phyloP scores from a whole-genome alignment of 352 stramenopile genomes.

The Phytophthora quininea region DNA sequence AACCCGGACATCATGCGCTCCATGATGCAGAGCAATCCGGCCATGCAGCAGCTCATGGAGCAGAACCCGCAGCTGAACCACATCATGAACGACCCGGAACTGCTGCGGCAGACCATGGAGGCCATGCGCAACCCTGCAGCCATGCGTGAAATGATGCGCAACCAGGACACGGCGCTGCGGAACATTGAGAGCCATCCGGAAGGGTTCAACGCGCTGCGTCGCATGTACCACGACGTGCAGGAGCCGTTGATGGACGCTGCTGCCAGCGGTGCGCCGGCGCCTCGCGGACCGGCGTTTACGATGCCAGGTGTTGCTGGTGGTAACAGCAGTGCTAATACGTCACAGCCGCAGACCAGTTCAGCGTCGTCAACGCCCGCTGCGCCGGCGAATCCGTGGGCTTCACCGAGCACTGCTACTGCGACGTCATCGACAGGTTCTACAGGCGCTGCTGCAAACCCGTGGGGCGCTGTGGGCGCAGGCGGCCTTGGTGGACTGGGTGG shows the following conservation, averaged over 20 bases:
- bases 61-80: slow-evolving; percentile 96
- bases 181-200: slow-evolving; percentile 98
- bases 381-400: slow-evolving; percentile 68
- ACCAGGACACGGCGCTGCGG: slow-evolving; percentile 96
- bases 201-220: slow-evolving; percentile 96
- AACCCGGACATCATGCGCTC: slow-evolving; percentile 96
- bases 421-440: slow-evolving; percentile 22
- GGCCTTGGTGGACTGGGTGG: slow-evolving; percentile 36
- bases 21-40: slow-evolving; percentile 96
- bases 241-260: slow-evolving; percentile 96
- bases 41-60: slow-evolving; percentile 95
- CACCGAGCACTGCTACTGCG: slow-evolving; percentile 16
- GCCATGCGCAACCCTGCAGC: slow-evolving; percentile 96
- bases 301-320: slow-evolving; percentile 83
- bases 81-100: slow-evolving; percentile 95
- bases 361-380: slow-evolving; percentile 28
- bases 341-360: slow-evolving; percentile 24
- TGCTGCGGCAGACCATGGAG: slow-evolving; percentile 95
- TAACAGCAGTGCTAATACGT: slow-evolving; percentile 26
- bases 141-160: slow-evolving; percentile 97
- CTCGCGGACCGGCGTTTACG: slow-evolving; percentile 73
- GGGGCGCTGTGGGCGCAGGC: slow-evolving; percentile 44
- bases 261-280: slow-evolving; percentile 46
- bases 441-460: slow-evolving; percentile 68
- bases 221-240: slow-evolving; percentile 95